Percentiles rank a stretch among this genome's conserved stretches.
Conservation (phyloP, 108 stramenopile species). For the Fragilariopsis cylindrus region DNA sequence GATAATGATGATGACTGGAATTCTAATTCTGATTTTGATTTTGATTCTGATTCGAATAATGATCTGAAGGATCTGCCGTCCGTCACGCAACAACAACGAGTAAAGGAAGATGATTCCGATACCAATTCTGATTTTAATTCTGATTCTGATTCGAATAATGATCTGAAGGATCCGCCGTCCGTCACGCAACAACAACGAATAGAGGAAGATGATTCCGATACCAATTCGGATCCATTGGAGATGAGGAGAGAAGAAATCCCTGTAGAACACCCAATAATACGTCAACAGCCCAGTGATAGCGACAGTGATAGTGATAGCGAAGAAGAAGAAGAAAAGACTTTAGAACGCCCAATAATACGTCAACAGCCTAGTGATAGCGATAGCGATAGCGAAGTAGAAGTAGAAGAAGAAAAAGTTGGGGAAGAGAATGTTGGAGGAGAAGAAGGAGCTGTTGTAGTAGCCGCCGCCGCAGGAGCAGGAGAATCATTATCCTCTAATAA, state of each 20-base stretch:
- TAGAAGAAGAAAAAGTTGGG: background rate
- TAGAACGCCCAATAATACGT: background rate
- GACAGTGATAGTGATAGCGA: too few relatives aligned
- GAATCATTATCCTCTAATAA: background rate
- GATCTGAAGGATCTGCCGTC: background rate
- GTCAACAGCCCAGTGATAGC: background rate
- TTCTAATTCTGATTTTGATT: background rate
- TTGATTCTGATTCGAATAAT: background rate
- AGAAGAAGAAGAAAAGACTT: background rate
- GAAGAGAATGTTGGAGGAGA: background rate
- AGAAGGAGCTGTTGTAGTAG: background rate
- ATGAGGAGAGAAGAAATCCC: background rate
- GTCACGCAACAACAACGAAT: too few relatives aligned
- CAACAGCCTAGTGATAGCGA: background rate
- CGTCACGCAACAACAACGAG: too few relatives aligned
- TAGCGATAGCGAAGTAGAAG: too few relatives aligned
- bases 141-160: background rate
- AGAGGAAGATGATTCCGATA: conserved; percentile 1
- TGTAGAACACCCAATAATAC: background rate
- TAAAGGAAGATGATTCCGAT: background rate
- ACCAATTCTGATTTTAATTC: conserved; percentile 1
- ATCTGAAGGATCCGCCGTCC: background rate
- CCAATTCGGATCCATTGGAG: background rate
- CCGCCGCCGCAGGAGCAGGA: background rate
- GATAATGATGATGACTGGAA: background rate